Evolutionary conservation across 108 stramenopile species (phyloP).

Genomic region (Skeletonema potamos): DNA sequence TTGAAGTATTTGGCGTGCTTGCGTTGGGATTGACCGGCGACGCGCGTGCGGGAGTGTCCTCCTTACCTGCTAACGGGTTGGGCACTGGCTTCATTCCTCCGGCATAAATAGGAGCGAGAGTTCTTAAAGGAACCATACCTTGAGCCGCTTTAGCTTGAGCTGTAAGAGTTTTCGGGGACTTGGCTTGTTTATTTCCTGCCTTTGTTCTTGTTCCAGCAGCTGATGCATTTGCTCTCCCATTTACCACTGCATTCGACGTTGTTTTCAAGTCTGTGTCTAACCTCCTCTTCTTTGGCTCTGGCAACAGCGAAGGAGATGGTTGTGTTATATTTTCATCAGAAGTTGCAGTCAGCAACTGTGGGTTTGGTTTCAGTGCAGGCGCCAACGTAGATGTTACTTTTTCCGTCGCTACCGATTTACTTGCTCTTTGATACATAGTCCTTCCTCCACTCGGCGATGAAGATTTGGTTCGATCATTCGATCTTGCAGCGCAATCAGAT

Average conservation of each 20-base stretch:
- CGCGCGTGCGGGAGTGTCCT: slow-evolving; percentile 7
- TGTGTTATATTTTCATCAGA: neutral
- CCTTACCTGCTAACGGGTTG: slow-evolving; percentile 58
- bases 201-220: slow-evolving; percentile 8
- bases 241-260: neutral
- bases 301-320: neutral
- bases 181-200: neutral
- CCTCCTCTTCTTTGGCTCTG: neutral
- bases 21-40: neutral
- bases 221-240: neutral
- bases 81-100: slow-evolving; percentile 45
- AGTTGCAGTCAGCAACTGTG: neutral
- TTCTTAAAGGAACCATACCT: neutral
- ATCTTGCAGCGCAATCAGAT: neutral
- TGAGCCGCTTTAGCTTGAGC: neutral
- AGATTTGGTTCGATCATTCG: neutral
- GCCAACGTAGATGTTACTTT: slow-evolving; percentile 4
- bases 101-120: neutral
- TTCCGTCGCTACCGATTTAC: slow-evolving; percentile 14
- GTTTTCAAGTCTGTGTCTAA: slow-evolving; percentile 1
- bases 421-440: slow-evolving; percentile 36
- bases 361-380: slow-evolving; percentile 1
- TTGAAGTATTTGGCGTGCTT: slow-evolving; percentile 1
- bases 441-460: neutral
- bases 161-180: slow-evolving; percentile 15